Evolutionary conservation across 2,329 filamentous ascomycete species (phyloP).

Genomic region (Fonsecaea monophora): DNA sequence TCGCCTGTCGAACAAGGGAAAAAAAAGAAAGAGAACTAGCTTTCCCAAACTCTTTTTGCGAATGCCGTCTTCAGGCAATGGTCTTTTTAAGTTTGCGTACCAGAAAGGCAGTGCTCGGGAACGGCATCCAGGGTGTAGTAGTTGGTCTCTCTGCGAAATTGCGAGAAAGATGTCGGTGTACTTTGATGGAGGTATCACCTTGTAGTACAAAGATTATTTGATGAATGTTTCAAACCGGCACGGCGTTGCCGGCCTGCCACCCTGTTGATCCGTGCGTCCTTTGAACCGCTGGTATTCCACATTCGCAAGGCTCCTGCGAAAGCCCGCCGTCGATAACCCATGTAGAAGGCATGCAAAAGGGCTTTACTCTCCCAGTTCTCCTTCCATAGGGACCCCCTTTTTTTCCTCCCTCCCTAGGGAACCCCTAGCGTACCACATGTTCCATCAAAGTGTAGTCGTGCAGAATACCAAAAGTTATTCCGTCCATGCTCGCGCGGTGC

Average conservation of each 20-base stretch:
- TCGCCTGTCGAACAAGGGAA: not conserved
- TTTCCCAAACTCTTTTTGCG: not conserved
- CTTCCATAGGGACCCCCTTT: constrained; percentile 8
- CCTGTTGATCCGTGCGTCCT: constrained; percentile 15
- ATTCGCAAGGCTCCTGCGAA: constrained; percentile 8
- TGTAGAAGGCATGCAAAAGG: constrained; percentile 9
- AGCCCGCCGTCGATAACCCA: constrained; percentile 6
- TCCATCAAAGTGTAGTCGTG: constrained; percentile 19
- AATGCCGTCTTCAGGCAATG: not conserved
- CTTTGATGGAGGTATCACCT: constrained; percentile 10
- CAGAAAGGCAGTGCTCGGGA: not conserved
- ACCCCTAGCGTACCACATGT: constrained; percentile 19
- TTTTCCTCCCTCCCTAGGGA: constrained; percentile 14
- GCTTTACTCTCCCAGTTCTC: constrained; percentile 19
- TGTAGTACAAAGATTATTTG: constrained; percentile 19
- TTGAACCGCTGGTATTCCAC: constrained; percentile 8
- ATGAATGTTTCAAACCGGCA: constrained; percentile 12
- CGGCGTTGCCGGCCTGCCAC: constrained; percentile 14
- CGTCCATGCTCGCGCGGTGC: constrained; percentile 23
- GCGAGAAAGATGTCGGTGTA: constrained; percentile 1
- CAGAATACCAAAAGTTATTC: constrained; percentile 18
- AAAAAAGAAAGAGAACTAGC: not conserved
- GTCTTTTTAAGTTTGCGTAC: not conserved
- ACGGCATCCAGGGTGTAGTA: not conserved
- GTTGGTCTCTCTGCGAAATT: not conserved